These are phyloP conservation scores for Aspergillus japonicus DNA, from an alignment of 2,329 filamentous ascomycete species.

Conservation along the genomic window DNA sequence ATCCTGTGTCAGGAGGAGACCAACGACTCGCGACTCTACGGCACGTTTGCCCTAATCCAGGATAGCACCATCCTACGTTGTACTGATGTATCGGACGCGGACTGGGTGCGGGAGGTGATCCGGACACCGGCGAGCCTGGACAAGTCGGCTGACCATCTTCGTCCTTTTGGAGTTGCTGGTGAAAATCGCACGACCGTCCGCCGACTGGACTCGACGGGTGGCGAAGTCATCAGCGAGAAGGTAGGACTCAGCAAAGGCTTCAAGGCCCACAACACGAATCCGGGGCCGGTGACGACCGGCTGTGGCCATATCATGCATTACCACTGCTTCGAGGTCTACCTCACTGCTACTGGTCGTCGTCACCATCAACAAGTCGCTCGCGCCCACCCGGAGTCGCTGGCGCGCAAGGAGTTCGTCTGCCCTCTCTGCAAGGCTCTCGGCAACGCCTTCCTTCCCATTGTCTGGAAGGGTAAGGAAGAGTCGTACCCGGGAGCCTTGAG, in stretches of 20 bases:
- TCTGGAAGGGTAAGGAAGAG: slow-evolving; percentile 92
- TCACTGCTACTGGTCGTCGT: slow-evolving; percentile 75
- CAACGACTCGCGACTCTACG: slow-evolving; percentile 82
- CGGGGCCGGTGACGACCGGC: slow-evolving; percentile 80
- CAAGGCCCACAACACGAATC: slow-evolving; percentile 62
- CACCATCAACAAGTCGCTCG: slow-evolving; percentile 91
- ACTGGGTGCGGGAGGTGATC: slow-evolving; percentile 80
- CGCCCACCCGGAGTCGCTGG: slow-evolving; percentile 81
- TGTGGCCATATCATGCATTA: slow-evolving; percentile 99
- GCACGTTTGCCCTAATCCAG: slow-evolving; percentile 86
- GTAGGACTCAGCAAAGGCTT: slow-evolving; percentile 90
- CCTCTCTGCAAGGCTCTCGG: slow-evolving; percentile 95
- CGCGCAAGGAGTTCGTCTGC: slow-evolving; percentile 86
- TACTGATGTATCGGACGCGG: slow-evolving; percentile 76
- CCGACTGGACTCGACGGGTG: slow-evolving; percentile 72
- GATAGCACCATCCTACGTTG: slow-evolving; percentile 84
- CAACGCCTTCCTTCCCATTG: slow-evolving; percentile 89
- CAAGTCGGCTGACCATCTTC: slow-evolving; percentile 73
- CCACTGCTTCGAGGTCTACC: slow-evolving; percentile 89
- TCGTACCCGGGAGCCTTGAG: slow-evolving; percentile 73
- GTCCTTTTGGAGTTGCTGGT: slow-evolving; percentile 86
- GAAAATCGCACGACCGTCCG: slow-evolving; percentile 77
- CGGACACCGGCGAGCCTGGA: slow-evolving; percentile 80
- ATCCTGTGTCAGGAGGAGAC: slow-evolving; percentile 97
- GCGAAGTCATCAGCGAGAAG: slow-evolving; percentile 69